Base-by-base conservation (phyloP, 768 basidiomycete genomes). In the Kwoniella europaea region DNA sequence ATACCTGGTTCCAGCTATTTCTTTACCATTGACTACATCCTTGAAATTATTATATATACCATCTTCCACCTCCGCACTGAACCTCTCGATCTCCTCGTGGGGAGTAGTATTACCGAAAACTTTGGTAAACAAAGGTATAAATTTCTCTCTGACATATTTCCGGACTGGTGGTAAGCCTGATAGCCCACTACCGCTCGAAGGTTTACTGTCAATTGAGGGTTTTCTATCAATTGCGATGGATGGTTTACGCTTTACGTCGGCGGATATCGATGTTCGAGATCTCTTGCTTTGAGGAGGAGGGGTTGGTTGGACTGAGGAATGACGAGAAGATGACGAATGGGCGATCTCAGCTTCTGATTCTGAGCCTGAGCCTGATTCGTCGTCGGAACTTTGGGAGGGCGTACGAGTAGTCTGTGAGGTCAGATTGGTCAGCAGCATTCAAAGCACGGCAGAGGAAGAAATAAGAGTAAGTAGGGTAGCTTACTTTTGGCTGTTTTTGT, bases 11-110 rank as follows among this genome's bases (percentile, higher is more conserved):
- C 77, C 79, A 7, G 78, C 72, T 24, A 65, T 68, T 12, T 74
- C 74, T 63, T 83, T 83, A 5, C 79, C 82, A 29, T 57, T 69
- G 12, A 66, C 67, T 15, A 70, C 63, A 56, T 83, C 79, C 62
- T 79, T 81, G 66, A 79, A 79, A n/a, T 67, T 68, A 4, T 50
- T 63, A 61, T 69, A 83, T n/a, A 83, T 54, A 4, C 67, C 74
- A 3, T 65, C 59, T 61, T 83, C 82, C 4, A 83, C 63, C 57
- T 79, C 75, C 2, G 52, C 68, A 13, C 75, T 78, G 57, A 77
- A 81, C 16, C 24, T 46, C 16, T 69, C 65, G 1, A 71, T 75
- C 18, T 71, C 66, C 12, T 59, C 55, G 13, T 69, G 74, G 10
- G 20, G 55, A 64, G 71, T 63, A 3, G 22, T 63, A 5, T 43